Base-by-base conservation (phyloP, 768 basidiomycete genomes). In the Rhodosporidiobolus odoratus region DNA sequence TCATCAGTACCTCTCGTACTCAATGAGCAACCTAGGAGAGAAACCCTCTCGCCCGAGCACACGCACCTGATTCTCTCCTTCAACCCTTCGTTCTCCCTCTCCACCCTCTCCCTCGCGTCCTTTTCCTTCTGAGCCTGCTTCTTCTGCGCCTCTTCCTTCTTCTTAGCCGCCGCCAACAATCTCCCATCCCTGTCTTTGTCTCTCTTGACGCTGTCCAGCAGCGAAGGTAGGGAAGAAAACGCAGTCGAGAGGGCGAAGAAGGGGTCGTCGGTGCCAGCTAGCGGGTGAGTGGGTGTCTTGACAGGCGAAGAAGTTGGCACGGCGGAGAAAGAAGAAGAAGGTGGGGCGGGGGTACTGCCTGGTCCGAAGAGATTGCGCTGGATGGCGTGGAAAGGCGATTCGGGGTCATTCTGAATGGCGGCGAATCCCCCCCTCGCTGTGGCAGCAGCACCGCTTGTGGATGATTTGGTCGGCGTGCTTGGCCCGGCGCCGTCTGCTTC, bases 301-400 rank as follows among this genome's bases (percentile, higher is more conserved):
- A 25, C 16, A 4, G 60, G 47, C 9, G 52, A 54, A 8, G 50
- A 30, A 10, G 47, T 25, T n/a, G 62, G n/a, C 25, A 25, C 7
- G 32, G 43, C 17, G 16, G 56, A 3, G 34, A 41, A 16, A 4
- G 58, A 43, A 8, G 67, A 59, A 15, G 50, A 37, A 2, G 56
- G 23, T 13, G 58, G 48, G 6, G 40, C 58, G 37, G 17, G 48
- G n/a, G 37, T 27, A 16, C 37, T 30, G 57, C 1, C 2, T 21
- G 35, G 17, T 2, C 59, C 53, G 60, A 71, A 71, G 16, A 71
- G 54, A 30, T 32, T 53, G 7, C 47, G 54, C 45, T 66, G 60
- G 56, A 71, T 43, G 7, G 54, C 32, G 45, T 71, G 69, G 45
- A 66, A 71, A 1, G 69, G 69, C 37, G 60, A 62, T 19, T 62